These are phyloP conservation scores for Tolypocladium inflatum DNA, from an alignment of 2,329 filamentous ascomycete genomes.

Conservation along the genomic window DNA sequence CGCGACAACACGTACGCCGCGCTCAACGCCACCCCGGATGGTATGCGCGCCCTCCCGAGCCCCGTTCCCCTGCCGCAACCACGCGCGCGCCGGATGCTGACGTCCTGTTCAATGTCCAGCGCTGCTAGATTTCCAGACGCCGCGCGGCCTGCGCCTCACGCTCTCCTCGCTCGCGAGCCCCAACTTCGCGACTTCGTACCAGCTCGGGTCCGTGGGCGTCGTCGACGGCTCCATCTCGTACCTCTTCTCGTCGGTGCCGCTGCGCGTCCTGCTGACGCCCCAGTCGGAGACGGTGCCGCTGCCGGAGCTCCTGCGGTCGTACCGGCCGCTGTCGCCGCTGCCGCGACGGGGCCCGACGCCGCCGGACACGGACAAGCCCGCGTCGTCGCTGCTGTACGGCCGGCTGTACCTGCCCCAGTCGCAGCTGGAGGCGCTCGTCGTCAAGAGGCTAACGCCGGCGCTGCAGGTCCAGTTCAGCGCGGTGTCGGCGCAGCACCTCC, in stretches of 20 bases:
- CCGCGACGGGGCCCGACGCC: slow-evolving; percentile 13
- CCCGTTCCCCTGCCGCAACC: background rate
- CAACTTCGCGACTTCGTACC: slow-evolving; percentile 91
- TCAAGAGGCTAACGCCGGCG: slow-evolving; percentile 67
- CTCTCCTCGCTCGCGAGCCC: slow-evolving; percentile 86
- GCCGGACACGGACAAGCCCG: slow-evolving; percentile 7
- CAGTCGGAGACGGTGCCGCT: slow-evolving; percentile 69
- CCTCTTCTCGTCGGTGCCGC: slow-evolving; percentile 79
- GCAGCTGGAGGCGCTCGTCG: slow-evolving; percentile 75
- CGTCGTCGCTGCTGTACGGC: slow-evolving; percentile 60
- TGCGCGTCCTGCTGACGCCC: slow-evolving; percentile 53
- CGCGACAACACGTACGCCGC: slow-evolving; percentile 85
- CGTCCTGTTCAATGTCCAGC: slow-evolving; percentile 34
- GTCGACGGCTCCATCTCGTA: slow-evolving; percentile 98
- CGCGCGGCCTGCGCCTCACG: slow-evolving; percentile 73
- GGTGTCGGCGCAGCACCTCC: slow-evolving; percentile 61
- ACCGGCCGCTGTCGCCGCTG: slow-evolving; percentile 66
- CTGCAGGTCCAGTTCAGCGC: slow-evolving; percentile 73
- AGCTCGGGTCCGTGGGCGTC: slow-evolving; percentile 77
- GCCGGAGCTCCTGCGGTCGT: slow-evolving; percentile 69
- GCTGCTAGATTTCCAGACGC: slow-evolving; percentile 80
- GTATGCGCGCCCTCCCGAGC: slow-evolving; percentile 29
- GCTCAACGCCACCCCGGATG: slow-evolving; percentile 74
- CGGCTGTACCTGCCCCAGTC: slow-evolving; percentile 76
- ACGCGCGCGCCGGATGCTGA: background rate